Evolutionary conservation across 2,329 filamentous ascomycete genomes (phyloP).

Genomic region (Pezicula radicicola): DNA sequence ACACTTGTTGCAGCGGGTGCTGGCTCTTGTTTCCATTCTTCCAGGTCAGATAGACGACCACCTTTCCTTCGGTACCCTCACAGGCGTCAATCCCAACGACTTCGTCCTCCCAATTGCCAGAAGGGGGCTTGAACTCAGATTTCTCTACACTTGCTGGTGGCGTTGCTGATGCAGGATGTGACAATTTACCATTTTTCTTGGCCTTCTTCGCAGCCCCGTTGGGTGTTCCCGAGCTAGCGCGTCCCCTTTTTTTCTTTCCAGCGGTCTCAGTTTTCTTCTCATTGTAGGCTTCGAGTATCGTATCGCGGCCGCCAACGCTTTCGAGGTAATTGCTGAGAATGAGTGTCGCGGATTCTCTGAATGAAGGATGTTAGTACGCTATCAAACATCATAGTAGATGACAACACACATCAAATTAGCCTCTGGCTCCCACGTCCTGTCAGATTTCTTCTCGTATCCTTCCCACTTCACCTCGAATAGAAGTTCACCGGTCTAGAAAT

Average conservation of each 20-base stretch:
- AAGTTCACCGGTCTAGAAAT: constrained; percentile 36
- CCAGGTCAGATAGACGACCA: constrained; percentile 72
- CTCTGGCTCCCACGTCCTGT: constrained; percentile 78
- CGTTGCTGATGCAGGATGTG: constrained; percentile 44
- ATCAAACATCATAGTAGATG: constrained; percentile 7
- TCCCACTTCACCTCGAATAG: constrained; percentile 79
- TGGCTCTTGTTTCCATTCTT: constrained; percentile 71
- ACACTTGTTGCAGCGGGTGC: constrained; percentile 65
- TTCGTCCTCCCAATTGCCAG: constrained; percentile 74
- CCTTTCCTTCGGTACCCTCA: constrained; percentile 58
- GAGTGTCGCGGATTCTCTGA: constrained; percentile 54
- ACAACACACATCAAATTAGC: constrained; percentile 57
- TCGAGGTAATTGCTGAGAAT: constrained; percentile 63
- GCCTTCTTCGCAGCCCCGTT: constrained; percentile 20
- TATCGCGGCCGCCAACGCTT: constrained; percentile 60
- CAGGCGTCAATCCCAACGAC: constrained; percentile 70
- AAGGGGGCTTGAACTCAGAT: constrained; percentile 60
- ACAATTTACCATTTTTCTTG: constrained; percentile 29
- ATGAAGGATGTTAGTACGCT: constrained; percentile 3
- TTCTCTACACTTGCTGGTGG: constrained; percentile 42
- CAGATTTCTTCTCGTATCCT: constrained; percentile 66
- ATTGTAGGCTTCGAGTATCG: constrained; percentile 44
- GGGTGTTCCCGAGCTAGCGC: constrained; percentile 37
- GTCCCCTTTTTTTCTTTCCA: constrained; percentile 59
- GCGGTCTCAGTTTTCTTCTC: constrained; percentile 38